Conservation (phyloP, 2,329 filamentous ascomycete genomes). For the Teratosphaeria destructans region DNA sequence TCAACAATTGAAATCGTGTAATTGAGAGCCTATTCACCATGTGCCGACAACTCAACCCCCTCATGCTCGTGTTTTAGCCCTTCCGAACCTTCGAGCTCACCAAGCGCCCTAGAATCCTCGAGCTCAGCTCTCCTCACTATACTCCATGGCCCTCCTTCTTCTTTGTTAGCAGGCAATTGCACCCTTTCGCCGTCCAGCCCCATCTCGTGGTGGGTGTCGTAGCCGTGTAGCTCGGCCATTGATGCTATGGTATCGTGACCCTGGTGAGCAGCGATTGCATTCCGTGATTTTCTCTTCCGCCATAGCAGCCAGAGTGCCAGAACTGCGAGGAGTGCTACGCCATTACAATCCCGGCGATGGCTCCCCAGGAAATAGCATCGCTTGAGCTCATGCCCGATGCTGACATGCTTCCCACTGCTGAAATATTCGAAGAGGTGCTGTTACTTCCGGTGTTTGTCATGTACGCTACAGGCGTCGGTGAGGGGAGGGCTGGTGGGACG, state of each 20-base stretch:
- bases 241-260: neutral
- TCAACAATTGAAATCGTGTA: too few species aligned
- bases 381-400: neutral
- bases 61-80: neutral
- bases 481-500: neutral
- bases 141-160: neutral
- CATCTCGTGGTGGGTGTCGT: neutral
- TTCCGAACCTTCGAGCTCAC: neutral
- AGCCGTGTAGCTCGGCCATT: neutral
- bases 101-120: neutral
- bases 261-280: neutral
- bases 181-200: neutral
- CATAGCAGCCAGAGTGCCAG: neutral
- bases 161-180: neutral
- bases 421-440: neutral
- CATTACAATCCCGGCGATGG: neutral
- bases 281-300: neutral
- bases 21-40: neutral
- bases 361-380: neutral
- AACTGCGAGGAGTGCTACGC: neutral
- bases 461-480: neutral
- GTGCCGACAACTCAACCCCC: neutral
- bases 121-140: neutral
- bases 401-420: neutral
- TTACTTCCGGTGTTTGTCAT: neutral